phyloP scores from a whole-genome alignment of 2,329 filamentous ascomycete species.

The Diplodia intermedia region DNA sequence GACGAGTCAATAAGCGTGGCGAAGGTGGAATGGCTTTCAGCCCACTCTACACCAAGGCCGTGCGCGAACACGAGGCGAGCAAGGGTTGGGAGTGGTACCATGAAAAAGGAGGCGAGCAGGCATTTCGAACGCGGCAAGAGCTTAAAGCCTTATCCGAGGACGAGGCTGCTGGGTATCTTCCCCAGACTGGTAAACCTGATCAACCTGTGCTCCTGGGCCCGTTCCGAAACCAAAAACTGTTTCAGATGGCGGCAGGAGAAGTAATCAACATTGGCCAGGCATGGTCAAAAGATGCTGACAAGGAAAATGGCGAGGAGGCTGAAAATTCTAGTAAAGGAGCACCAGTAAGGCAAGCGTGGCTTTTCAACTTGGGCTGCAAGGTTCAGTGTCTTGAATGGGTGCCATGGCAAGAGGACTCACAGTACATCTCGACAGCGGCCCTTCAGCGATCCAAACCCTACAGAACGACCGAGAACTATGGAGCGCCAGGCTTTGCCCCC shows the following conservation, averaged over 20 bases:
- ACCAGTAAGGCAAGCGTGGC: conserved; percentile 53
- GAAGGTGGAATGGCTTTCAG: conserved; percentile 51
- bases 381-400: conserved; percentile 59
- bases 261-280: conserved; percentile 55
- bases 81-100: conserved; percentile 63
- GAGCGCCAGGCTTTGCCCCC: conserved; percentile 41
- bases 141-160: conserved; percentile 45
- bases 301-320: neutral
- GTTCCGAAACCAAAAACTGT: conserved; percentile 52
- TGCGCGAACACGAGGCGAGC: conserved; percentile 54
- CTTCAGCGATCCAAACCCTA: conserved; percentile 39
- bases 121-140: conserved; percentile 54
- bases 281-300: conserved; percentile 45
- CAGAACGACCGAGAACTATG: conserved; percentile 49
- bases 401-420: conserved; percentile 48
- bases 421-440: conserved; percentile 62
- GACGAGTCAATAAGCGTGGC: conserved; percentile 43
- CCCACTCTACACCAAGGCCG: conserved; percentile 53
- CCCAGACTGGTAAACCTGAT: conserved; percentile 39
- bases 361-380: conserved; percentile 63
- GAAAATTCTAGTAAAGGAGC: conserved; percentile 43
- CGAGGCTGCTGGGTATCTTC: conserved; percentile 54
- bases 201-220: conserved; percentile 60
- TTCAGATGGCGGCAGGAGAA: conserved; percentile 52
- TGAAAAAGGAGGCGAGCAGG: conserved; percentile 47